A percentile compares a stretch with the other conserved stretches of the same genome.
phyloP scores from a whole-genome alignment of 768 basidiomycete species.

The Mycena epipterygia region DNA sequence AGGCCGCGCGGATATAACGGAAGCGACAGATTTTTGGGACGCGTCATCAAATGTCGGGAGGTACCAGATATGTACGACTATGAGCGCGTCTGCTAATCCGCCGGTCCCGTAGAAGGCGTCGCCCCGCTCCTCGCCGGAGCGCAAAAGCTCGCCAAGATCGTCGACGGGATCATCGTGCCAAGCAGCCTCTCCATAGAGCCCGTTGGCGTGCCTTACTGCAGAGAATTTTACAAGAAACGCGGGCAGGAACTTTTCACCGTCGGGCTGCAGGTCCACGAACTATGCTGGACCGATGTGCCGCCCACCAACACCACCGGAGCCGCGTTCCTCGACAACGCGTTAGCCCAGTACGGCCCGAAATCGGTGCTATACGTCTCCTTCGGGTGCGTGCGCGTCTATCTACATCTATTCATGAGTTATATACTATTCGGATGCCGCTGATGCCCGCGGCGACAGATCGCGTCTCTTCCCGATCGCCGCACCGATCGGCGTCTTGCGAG shows the following conservation, averaged over 20 bases:
- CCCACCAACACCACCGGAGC: conserved; percentile 1
- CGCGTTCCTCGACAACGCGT: conserved; percentile 18
- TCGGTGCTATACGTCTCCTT: conserved; percentile 29
- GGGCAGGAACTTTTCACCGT: conserved; percentile 27
- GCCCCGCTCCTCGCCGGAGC: not conserved
- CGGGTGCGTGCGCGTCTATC: not conserved
- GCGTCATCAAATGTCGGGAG: conserved; percentile 14
- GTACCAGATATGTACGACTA: conserved; percentile 31
- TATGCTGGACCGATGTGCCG: not conserved
- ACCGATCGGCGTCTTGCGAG: not conserved
- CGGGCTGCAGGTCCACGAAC: conserved; percentile 21
- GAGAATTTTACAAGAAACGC: not conserved
- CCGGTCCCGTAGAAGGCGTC: not conserved
- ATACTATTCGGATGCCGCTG: too few relatives aligned
- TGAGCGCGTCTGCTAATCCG: conserved; percentile 15
- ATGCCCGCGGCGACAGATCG: too few relatives aligned
- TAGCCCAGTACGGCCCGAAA: conserved; percentile 4
- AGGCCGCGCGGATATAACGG: too few relatives aligned
- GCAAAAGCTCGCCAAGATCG: conserved; percentile 18
- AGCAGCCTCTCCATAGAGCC: conserved; percentile 18
- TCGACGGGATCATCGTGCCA: conserved; percentile 15
- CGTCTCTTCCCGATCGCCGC: conserved; percentile 21
- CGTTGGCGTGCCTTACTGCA: conserved; percentile 5
- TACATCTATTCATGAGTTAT: too few relatives aligned
- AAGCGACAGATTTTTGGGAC: conserved; percentile 19